These are phyloP conservation scores for Penicillium concentricum DNA, from an alignment of 2,329 filamentous ascomycete species.

Conservation along the genomic window DNA sequence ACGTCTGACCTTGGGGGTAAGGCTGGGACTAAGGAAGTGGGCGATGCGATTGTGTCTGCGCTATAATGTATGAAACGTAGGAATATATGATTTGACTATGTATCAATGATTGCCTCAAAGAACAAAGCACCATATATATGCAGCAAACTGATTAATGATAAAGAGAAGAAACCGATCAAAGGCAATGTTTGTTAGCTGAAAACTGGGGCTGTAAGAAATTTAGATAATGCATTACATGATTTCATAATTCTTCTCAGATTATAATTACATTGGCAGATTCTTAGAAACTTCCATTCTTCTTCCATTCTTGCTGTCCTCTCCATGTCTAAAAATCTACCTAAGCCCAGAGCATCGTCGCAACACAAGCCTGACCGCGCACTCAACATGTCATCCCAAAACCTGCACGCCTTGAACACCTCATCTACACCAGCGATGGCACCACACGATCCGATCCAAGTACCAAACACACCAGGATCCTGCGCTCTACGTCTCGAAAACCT, in stretches of 20 bases:
- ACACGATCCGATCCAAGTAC: not conserved
- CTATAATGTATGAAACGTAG: constrained; percentile 49
- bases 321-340: not conserved
- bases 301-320: not conserved
- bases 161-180: not conserved
- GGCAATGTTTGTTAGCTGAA: constrained; percentile 4
- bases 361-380: not conserved
- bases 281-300: not conserved
- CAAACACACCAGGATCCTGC: constrained; percentile 10
- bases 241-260: not conserved
- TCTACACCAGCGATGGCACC: not conserved
- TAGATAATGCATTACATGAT: not conserved
- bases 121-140: not conserved
- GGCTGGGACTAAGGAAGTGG: constrained; percentile 67
- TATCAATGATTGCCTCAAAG: not conserved
- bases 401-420: not conserved
- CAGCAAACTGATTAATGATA: not conserved
- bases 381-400: constrained; percentile 2
- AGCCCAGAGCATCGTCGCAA: not conserved
- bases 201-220: not conserved
- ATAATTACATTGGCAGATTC: not conserved
- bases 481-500: constrained; percentile 26
- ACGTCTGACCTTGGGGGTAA: constrained; percentile 80
- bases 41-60: constrained; percentile 72
- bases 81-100: not conserved